phyloP scores from a whole-genome alignment of 2,329 filamentous ascomycete species.

The Xylariaceae sp. region DNA sequence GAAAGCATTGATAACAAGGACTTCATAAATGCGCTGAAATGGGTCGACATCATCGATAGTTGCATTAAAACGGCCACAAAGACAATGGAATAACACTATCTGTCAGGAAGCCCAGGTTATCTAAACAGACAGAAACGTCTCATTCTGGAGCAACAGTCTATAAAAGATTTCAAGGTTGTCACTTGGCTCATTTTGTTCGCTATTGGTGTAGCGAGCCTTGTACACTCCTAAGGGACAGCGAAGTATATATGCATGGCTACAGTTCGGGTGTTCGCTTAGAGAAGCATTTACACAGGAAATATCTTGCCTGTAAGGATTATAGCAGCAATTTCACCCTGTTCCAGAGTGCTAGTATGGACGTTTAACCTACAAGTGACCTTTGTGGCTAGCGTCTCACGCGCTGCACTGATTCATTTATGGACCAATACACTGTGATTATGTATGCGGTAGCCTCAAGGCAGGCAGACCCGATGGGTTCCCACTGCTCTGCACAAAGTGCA shows the following conservation, averaged over 20 bases:
- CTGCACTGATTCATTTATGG: no score
- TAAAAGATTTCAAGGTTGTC: not conserved
- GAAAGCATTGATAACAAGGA: slow-evolving; percentile 68
- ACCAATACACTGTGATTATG: no score
- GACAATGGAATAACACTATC: slow-evolving; percentile 38
- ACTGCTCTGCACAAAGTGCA: no score
- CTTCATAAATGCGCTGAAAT: slow-evolving; percentile 63
- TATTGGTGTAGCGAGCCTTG: not conserved
- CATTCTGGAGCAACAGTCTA: not conserved
- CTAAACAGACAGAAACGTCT: not conserved
- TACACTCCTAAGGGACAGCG: not conserved
- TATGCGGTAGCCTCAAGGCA: no score
- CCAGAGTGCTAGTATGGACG: no score
- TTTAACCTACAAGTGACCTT: no score
- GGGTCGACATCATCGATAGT: slow-evolving; percentile 64
- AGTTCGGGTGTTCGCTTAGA: not conserved
- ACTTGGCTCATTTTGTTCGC: not conserved
- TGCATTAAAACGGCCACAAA: slow-evolving; percentile 56
- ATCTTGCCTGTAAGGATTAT: no score
- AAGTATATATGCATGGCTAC: not conserved
- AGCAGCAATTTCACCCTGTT: no score
- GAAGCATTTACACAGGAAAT: no score
- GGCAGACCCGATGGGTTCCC: no score
- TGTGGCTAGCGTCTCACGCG: no score
- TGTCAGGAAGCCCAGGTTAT: not conserved